phyloP scores from a whole-genome alignment of 1,284 basidiomycete species.

The Ustanciosporium gigantosporum region DNA sequence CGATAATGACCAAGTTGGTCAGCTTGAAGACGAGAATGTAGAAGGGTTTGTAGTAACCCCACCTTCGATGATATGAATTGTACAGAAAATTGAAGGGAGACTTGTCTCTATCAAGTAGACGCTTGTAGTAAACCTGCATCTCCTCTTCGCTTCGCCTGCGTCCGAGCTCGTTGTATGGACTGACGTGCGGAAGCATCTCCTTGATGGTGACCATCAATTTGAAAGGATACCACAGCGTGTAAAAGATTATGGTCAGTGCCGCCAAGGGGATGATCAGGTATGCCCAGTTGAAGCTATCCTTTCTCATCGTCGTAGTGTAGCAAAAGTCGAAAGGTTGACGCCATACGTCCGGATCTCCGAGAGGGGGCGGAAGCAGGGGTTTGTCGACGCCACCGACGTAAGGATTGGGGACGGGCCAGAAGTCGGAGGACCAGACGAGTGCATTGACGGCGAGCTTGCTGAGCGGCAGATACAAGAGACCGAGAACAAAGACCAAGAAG shows the following conservation, averaged over 20 bases:
- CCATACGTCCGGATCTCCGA: conserved; percentile 64
- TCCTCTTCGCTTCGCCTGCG: conserved; percentile 66
- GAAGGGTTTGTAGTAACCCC: conserved; percentile 57
- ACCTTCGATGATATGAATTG: conserved; percentile 64
- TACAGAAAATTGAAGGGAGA: conserved; percentile 77
- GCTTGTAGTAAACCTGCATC: conserved; percentile 74
- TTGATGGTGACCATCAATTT: conserved; percentile 68
- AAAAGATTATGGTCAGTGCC: conserved; percentile 66
- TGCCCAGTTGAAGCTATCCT: conserved; percentile 74
- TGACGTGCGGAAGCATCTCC: conserved; percentile 70
- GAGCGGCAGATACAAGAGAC: conserved; percentile 50
- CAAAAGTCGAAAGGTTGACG: conserved; percentile 73
- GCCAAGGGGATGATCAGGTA: conserved; percentile 70
- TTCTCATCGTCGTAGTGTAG: conserved; percentile 70
- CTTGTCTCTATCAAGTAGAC: conserved; percentile 69
- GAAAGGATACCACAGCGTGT: conserved; percentile 75
- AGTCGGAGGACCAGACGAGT: conserved; percentile 51
- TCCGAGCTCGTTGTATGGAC: conserved; percentile 74
- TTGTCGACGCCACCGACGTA: conserved; percentile 66
- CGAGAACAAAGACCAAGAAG: conserved; percentile 46
- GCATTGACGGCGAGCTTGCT: conserved; percentile 54
- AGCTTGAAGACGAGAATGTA: conserved; percentile 68
- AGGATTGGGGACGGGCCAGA: conserved; percentile 65
- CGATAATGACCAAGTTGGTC: conserved; percentile 70
- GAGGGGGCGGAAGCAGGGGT: conserved; percentile 63